A percentile compares a stretch with the other conserved stretches of the same genome.
Conservation (phyloP, 495 filamentous ascomycete genomes). For the Choiromyces venosus region DNA sequence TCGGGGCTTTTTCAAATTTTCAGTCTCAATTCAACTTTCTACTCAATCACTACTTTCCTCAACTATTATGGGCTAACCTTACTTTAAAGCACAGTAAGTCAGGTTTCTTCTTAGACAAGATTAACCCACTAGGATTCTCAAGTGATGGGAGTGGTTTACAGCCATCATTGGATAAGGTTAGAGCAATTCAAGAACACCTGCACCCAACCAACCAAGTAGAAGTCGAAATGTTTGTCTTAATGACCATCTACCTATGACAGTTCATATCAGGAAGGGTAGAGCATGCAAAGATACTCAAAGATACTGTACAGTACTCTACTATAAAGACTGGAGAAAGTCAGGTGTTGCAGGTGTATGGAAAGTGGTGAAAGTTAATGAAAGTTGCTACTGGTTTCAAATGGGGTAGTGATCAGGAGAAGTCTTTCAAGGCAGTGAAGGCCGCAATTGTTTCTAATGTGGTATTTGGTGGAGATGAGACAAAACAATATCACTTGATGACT, state of each 20-base stretch:
- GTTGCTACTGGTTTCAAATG: background rate
- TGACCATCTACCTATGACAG: slow-evolving; percentile 2
- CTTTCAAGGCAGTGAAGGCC: slow-evolving; percentile 3
- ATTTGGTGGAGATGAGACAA: background rate
- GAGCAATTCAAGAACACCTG: background rate
- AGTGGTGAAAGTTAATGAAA: too few relatives aligned
- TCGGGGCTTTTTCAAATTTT: background rate
- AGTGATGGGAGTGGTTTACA: background rate
- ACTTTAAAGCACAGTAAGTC: background rate
- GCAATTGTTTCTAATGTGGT: background rate
- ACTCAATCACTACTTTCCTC: background rate
- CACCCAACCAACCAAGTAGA: background rate
- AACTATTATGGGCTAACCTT: background rate
- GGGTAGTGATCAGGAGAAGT: background rate
- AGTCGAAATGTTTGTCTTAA: background rate
- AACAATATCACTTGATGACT: slow-evolving; percentile 4
- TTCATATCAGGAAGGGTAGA: background rate
- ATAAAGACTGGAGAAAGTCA: rapidly evolving
- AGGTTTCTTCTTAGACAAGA: background rate
- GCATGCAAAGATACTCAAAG: background rate
- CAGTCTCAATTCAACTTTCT: background rate
- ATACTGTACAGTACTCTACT: background rate
- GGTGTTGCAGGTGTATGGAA: background rate
- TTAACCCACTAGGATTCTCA: background rate
- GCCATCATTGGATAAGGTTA: background rate